Conservation (phyloP, 441 rosid species). For the Manihot esculenta region DNA sequence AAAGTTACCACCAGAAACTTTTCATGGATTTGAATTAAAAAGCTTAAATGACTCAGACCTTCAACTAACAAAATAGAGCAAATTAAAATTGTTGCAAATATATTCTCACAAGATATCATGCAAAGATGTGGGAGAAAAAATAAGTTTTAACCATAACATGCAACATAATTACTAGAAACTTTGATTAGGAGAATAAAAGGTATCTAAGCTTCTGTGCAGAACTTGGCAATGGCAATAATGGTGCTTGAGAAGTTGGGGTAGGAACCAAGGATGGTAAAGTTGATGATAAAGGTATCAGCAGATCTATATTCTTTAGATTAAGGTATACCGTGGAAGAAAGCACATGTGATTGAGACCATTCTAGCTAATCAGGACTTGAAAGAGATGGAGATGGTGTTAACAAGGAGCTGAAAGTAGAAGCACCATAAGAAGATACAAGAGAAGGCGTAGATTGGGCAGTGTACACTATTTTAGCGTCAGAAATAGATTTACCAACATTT, state of each 20-base stretch:
- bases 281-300: slow-evolving; percentile 22
- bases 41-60: not conserved
- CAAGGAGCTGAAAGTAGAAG: slow-evolving; percentile 34
- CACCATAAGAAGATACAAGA: slow-evolving; percentile 20
- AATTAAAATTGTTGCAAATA: not conserved
- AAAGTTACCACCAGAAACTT: not conserved
- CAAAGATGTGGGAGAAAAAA: not conserved
- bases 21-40: not conserved
- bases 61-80: slow-evolving; percentile 6
- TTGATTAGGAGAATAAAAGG: not conserved
- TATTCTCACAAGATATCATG: not conserved
- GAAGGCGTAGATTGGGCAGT: slow-evolving; percentile 27
- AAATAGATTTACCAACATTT: slow-evolving; percentile 20
- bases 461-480: slow-evolving; percentile 24
- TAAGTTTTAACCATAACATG: not conserved
- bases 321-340: slow-evolving; percentile 28
- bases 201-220: slow-evolving; percentile 40
- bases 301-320: slow-evolving; percentile 34
- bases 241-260: slow-evolving; percentile 34
- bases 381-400: slow-evolving; percentile 26
- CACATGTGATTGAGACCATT: slow-evolving; percentile 28
- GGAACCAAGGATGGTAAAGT: slow-evolving; percentile 24
- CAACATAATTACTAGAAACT: not conserved
- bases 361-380: slow-evolving; percentile 30
- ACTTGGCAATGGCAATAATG: slow-evolving; percentile 46